Percentiles rank a stretch among this genome's conserved stretches.
Evolutionary conservation across 495 filamentous ascomycete genomes (phyloP).

Genomic region (Mytilinidion resinicola): DNA sequence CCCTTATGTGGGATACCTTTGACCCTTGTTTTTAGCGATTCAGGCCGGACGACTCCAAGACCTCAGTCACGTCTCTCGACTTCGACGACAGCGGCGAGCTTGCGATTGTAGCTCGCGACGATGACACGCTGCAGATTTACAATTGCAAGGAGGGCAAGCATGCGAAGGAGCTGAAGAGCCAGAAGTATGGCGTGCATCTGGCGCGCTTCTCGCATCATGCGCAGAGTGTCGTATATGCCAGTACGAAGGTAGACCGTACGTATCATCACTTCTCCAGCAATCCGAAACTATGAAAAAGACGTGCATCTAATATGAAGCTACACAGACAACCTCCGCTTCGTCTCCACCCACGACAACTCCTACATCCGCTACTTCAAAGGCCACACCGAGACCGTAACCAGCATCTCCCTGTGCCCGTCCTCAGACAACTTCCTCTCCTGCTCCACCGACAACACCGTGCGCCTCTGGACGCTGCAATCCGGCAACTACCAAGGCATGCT

Average conservation of each 20-base stretch:
- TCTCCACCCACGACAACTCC: slow-evolving; percentile 88
- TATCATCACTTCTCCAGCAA: background rate
- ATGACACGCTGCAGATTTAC: slow-evolving; percentile 92
- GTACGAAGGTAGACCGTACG: slow-evolving; percentile 82
- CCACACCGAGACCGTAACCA: slow-evolving; percentile 76
- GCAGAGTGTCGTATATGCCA: slow-evolving; percentile 85
- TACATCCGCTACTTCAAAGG: slow-evolving; percentile 94
- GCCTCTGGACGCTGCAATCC: slow-evolving; percentile 75
- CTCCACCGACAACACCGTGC: slow-evolving; percentile 78
- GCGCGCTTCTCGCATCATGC: slow-evolving; percentile 90
- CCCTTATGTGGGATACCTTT: background rate
- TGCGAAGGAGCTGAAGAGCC: slow-evolving; percentile 74
- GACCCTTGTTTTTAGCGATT: slow-evolving; percentile 28
- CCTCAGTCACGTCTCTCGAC: slow-evolving; percentile 69
- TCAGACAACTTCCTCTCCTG: slow-evolving; percentile 88
- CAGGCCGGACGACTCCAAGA: slow-evolving; percentile 43
- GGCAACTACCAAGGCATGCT: slow-evolving; percentile 70
- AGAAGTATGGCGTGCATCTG: slow-evolving; percentile 92
- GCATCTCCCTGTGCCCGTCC: slow-evolving; percentile 63
- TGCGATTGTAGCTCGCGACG: slow-evolving; percentile 76
- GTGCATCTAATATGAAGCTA: slow-evolving; percentile 1
- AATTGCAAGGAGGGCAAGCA: slow-evolving; percentile 83
- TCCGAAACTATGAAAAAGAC: background rate
- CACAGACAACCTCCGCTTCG: slow-evolving; percentile 76
- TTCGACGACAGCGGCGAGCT: slow-evolving; percentile 93